These are phyloP conservation scores for Biscogniauxia marginata DNA, from an alignment of 2,329 filamentous ascomycete genomes.

Conservation along the genomic window DNA sequence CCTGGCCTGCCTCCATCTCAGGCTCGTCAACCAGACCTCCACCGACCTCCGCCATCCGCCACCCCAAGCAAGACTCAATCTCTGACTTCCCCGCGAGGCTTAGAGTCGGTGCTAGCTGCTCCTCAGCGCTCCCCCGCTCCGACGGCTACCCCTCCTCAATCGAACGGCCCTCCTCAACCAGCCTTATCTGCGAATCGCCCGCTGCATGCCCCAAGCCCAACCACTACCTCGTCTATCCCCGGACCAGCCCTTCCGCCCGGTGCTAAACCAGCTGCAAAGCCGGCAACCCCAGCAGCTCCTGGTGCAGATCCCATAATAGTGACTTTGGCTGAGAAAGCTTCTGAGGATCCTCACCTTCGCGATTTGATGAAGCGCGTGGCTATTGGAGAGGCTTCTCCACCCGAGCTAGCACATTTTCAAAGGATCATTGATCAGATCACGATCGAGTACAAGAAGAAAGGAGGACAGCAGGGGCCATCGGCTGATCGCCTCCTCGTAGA, in stretches of 20 bases:
- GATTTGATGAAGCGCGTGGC: slow-evolving; percentile 83
- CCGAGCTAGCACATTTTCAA: slow-evolving; percentile 75
- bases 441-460: slow-evolving; percentile 52
- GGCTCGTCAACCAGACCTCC: slow-evolving; percentile 10
- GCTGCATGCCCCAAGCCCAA: slow-evolving; percentile 24
- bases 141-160: slow-evolving; percentile 27
- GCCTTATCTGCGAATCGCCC: slow-evolving; percentile 22
- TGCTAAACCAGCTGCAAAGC: slow-evolving; percentile 20
- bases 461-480: slow-evolving; percentile 50
- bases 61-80: slow-evolving; percentile 18
- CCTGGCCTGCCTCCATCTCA: slow-evolving; percentile 2
- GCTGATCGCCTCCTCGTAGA: slow-evolving; percentile 56
- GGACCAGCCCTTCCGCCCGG: slow-evolving; percentile 21
- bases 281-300: slow-evolving; percentile 31
- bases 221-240: slow-evolving; percentile 9
- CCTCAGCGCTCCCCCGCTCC: slow-evolving; percentile 28
- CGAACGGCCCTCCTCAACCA: slow-evolving; percentile 27
- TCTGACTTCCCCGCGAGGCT: slow-evolving; percentile 25
- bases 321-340: slow-evolving; percentile 72
- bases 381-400: slow-evolving; percentile 67
- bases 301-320: slow-evolving; percentile 75
- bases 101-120: slow-evolving; percentile 34
- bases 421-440: slow-evolving; percentile 79
- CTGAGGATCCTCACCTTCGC: slow-evolving; percentile 69
- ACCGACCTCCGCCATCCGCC: slow-evolving; percentile 12